Base-by-base conservation (phyloP, 192 early-diverging fungal species). In the Podila clonocystis region DNA sequence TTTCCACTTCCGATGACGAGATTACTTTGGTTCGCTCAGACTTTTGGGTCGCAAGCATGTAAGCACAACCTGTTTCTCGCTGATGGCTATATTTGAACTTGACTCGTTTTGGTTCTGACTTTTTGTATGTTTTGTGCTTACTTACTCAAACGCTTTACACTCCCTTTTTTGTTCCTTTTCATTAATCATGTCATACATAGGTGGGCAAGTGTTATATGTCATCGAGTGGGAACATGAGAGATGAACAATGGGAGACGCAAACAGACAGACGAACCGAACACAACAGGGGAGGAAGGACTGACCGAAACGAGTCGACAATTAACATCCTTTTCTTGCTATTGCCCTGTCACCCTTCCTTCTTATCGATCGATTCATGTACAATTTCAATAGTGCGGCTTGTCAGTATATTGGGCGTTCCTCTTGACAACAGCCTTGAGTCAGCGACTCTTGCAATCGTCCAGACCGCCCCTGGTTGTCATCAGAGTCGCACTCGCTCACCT, bases 391-490 rank as follows among this genome's bases (percentile, higher is more conserved):
- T 88, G 85, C 49, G 71, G 76, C 15, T 50, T 88, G 19, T 86
- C 84, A 9, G 82, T 84, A 17, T 88, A 85, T 64, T 88, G 87
- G 87, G 82, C 78, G 29, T 88, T 82, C 70, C 70, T 88, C 7
- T 63, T 88, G 12, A 84, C 87, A 26, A 88, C 84, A 1, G 85
- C 84, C 22, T 72, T 82, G 67, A 75, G 84, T 22, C 77, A 83
- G 45, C 77, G 87, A 8, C 83, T 86, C 72, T 68, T 83, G 15
- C 83, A 88, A 67, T 85, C 84, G 58, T 86, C 85, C 62, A 79
- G 86, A 57, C 70, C 85, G 0, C 82, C 73, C 34, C 84, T 83
- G 48, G 87, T 85, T 13, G 82, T 86, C 34, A 60, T 86, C 41
- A 79, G 87, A 36, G 65, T 88, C n/a, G 63, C 82, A 15, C 77